Percentiles rank a stretch among this genome's conserved stretches.
phyloP scores from a whole-genome alignment of 1,139 yeast genomes.

The Taphrina pruni region DNA sequence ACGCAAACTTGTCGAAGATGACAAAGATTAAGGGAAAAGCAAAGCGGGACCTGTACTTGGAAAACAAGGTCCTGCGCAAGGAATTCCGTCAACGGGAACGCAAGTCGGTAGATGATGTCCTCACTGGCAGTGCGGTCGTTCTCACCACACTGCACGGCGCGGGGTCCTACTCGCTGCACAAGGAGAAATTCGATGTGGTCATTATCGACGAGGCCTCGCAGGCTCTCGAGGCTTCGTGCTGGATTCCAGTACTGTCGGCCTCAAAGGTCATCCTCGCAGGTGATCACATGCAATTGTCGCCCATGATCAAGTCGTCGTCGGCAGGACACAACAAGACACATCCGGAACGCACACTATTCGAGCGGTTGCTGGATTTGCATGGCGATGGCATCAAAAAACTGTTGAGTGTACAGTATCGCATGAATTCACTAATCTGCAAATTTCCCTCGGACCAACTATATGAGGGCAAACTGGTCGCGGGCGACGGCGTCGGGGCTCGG shows the following conservation, averaged over 20 bases:
- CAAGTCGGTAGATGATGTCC: conserved; percentile 65
- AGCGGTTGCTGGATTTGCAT: conserved; percentile 63
- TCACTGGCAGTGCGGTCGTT: conserved; percentile 69
- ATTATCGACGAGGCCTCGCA: conserved; percentile 96
- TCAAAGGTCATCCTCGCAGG: conserved; percentile 63
- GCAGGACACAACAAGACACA: conserved; percentile 41
- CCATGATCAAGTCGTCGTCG: conserved; percentile 50
- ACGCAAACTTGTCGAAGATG: conserved; percentile 61
- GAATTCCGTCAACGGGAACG: conserved; percentile 73
- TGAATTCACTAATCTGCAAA: conserved; percentile 78
- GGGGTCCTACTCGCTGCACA: conserved; percentile 56
- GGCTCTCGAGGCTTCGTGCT: conserved; percentile 90
- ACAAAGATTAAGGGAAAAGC: conserved; percentile 61
- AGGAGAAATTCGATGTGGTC: conserved; percentile 69
- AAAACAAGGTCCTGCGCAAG: conserved; percentile 69
- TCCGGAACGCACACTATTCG: conserved; percentile 75
- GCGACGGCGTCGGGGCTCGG: conserved; percentile 61
- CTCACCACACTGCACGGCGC: conserved; percentile 83
- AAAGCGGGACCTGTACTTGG: conserved; percentile 71
- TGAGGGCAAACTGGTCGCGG: conserved; percentile 67
- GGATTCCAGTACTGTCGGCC: conserved; percentile 85
- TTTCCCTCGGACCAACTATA: conserved; percentile 78
- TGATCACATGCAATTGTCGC: conserved; percentile 83
- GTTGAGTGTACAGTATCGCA: conserved; percentile 80
- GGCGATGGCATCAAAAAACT: conserved; percentile 62